Evolutionary conservation across 2,329 filamentous ascomycete genomes (phyloP).

Genomic region (Teratosphaeria viscida): DNA sequence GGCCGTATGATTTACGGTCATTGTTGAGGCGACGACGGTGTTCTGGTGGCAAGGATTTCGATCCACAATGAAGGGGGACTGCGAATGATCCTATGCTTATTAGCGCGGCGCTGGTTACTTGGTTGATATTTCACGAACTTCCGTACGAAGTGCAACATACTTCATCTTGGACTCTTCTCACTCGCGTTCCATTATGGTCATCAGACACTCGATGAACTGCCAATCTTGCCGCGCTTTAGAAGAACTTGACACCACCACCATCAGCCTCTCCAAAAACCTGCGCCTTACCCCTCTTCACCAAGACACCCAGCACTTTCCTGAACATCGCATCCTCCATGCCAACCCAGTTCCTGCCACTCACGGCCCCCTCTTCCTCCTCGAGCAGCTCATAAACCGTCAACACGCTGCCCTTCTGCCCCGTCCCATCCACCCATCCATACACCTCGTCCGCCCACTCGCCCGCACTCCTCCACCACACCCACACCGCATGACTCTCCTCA

Average conservation of each 20-base stretch:
- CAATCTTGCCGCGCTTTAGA: conserved; percentile 43
- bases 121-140: not conserved
- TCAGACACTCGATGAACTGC: not conserved
- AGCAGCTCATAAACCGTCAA: conserved; percentile 86
- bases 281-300: conserved; percentile 84
- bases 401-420: conserved; percentile 78
- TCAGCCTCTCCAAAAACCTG: conserved; percentile 88
- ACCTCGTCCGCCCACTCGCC: conserved; percentile 83
- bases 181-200: not conserved
- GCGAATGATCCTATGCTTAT: not conserved
- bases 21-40: not conserved
- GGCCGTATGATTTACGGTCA: not conserved
- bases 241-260: conserved; percentile 91
- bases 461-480: conserved; percentile 74
- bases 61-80: conserved; percentile 29
- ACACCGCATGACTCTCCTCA: conserved; percentile 43
- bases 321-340: conserved; percentile 70
- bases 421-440: conserved; percentile 71
- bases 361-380: conserved; percentile 90
- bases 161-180: not conserved
- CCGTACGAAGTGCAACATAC: not conserved
- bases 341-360: conserved; percentile 36
- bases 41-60: not conserved
- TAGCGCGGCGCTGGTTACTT: not conserved
- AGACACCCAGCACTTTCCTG: conserved; percentile 63